phyloP scores from a whole-genome alignment of 208 protist genomes.

The Trypanosoma congolense region DNA sequence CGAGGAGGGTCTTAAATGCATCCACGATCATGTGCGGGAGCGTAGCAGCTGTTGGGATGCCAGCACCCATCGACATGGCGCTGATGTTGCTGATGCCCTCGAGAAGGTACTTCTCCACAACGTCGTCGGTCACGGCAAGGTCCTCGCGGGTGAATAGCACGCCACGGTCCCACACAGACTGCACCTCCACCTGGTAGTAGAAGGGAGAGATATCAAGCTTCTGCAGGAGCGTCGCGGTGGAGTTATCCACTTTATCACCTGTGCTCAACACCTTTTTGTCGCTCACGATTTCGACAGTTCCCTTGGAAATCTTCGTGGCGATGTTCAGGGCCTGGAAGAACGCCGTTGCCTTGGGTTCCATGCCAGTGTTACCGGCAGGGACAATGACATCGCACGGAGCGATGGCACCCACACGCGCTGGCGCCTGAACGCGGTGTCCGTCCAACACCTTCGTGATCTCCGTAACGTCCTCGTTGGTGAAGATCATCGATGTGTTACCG shows the following conservation, averaged over 20 bases:
- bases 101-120: constrained; percentile 87
- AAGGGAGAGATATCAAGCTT: constrained; percentile 99
- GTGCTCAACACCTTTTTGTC: constrained; percentile 93
- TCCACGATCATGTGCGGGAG: constrained; percentile 94
- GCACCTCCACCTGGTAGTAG: constrained; percentile 94
- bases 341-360: constrained; percentile 97
- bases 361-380: constrained; percentile 93
- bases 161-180: constrained; percentile 95
- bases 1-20: constrained; percentile 97
- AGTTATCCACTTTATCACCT: constrained; percentile 96
- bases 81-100: constrained; percentile 91
- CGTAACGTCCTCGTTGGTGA: constrained; percentile 95
- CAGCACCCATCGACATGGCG: constrained; percentile 93
- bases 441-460: constrained; percentile 85
- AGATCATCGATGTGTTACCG: constrained; percentile 97
- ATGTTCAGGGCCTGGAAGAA: constrained; percentile 99
- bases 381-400: constrained; percentile 96
- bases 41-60: constrained; percentile 92
- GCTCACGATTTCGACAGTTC: constrained; percentile 98
- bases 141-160: constrained; percentile 91
- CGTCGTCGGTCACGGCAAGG: constrained; percentile 93
- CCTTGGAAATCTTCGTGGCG: constrained; percentile 98
- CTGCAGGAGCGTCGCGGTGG: constrained; percentile 95
- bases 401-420: constrained; percentile 96
- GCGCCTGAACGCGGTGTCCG: constrained; percentile 88